Conservation (phyloP, 108 stramenopile genomes). For the Pseudonitzschia delicatissima region DNA sequence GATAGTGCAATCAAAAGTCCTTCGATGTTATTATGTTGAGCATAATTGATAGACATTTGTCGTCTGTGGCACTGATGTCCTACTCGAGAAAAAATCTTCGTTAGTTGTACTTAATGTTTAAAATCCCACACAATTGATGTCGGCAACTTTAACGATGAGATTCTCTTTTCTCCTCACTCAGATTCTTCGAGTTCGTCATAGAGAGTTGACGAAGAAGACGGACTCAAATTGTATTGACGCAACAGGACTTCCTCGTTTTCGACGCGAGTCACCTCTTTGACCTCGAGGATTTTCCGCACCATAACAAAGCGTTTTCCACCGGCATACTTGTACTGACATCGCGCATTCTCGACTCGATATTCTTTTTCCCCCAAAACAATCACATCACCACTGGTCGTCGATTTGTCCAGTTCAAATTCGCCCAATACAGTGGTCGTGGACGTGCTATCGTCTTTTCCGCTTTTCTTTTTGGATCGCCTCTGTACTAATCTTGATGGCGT, state of each 20-base stretch:
- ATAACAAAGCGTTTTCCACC: slow-evolving; percentile 75
- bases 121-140: no score
- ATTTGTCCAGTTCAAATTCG: slow-evolving; percentile 70
- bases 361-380: slow-evolving; percentile 55
- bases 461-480: neutral
- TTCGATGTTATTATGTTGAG: no score
- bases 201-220: neutral
- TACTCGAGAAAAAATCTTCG: no score
- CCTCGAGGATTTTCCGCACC: slow-evolving; percentile 79
- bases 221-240: slow-evolving; percentile 2
- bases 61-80: no score
- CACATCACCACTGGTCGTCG: slow-evolving; percentile 73
- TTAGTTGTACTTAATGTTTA: no score
- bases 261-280: slow-evolving; percentile 65
- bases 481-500: slow-evolving; percentile 6
- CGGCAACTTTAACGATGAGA: no score
- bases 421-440: slow-evolving; percentile 46
- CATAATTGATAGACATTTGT: no score
- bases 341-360: slow-evolving; percentile 58
- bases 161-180: no score
- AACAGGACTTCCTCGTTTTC: slow-evolving; percentile 42
- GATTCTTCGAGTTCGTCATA: neutral
- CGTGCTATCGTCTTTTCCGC: neutral
- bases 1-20: no score
- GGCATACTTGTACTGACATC: slow-evolving; percentile 76